phyloP scores from a whole-genome alignment of 1,284 basidiomycete genomes.

The Boletus smithii region DNA sequence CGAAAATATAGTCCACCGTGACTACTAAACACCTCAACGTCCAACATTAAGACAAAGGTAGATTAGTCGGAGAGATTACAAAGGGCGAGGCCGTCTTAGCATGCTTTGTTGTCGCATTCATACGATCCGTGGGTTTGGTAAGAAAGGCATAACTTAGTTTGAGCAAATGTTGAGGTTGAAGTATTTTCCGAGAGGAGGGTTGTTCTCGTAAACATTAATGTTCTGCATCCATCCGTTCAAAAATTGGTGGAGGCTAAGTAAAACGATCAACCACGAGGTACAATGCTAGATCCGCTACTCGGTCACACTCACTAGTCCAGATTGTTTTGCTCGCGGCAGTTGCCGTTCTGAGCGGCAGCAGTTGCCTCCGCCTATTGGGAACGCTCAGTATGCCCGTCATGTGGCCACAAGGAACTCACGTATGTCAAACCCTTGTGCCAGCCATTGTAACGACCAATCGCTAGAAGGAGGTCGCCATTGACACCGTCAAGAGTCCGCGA shows the following conservation, averaged over 20 bases:
- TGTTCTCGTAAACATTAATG: constrained; percentile 49
- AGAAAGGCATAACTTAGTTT: constrained; percentile 1
- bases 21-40: background rate
- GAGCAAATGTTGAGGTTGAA: constrained; percentile 61
- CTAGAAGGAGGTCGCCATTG: constrained; percentile 56
- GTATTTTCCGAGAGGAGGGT: constrained; percentile 58
- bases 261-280: constrained; percentile 13
- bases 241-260: constrained; percentile 64
- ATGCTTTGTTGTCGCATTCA: background rate
- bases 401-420: constrained; percentile 37
- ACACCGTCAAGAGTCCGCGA: constrained; percentile 43
- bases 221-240: constrained; percentile 79
- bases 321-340: constrained; percentile 77
- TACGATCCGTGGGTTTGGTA: background rate
- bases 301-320: constrained; percentile 61
- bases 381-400: constrained; percentile 11
- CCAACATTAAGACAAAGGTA: background rate
- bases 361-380: constrained; percentile 52
- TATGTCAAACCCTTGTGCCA: constrained; percentile 65
- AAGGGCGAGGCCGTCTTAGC: background rate
- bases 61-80: background rate
- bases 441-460: constrained; percentile 74
- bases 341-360: constrained; percentile 46
- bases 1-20: background rate
- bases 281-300: background rate